Percentiles rank a stretch among this genome's conserved stretches.
Conservation (phyloP, 2,329 filamentous ascomycete species). For the Lecanosticta acicola region DNA sequence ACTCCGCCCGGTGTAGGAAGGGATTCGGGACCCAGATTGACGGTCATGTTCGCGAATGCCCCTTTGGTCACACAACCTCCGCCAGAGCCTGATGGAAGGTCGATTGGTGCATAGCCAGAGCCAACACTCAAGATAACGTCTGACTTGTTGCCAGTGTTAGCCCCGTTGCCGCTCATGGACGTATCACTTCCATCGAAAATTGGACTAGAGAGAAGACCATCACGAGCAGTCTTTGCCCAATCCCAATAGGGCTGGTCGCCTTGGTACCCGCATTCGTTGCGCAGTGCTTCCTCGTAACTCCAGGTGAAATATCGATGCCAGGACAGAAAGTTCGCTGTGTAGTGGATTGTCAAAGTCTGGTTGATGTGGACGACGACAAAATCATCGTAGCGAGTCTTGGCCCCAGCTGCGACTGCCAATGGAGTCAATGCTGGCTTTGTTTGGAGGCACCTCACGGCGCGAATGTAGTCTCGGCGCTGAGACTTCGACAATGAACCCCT, state of each 20-base stretch:
- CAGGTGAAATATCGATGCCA: conserved; percentile 43
- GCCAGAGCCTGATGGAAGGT: conserved; percentile 30
- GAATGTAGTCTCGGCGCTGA: conserved; percentile 26
- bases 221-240: conserved; percentile 1
- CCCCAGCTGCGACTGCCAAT: conserved; percentile 24
- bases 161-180: conserved; percentile 42
- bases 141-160: not conserved
- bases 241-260: conserved; percentile 34
- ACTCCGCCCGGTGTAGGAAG: not conserved
- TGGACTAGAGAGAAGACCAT: conserved; percentile 25
- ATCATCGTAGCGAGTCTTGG: conserved; percentile 22
- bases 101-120: conserved; percentile 4
- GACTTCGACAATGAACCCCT: too few species aligned
- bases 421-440: conserved; percentile 22
- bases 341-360: conserved; percentile 20
- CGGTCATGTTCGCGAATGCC: conserved; percentile 43
- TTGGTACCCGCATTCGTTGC: conserved; percentile 39
- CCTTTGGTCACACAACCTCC: conserved; percentile 52
- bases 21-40: conserved; percentile 25
- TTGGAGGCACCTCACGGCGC: conserved; percentile 30
- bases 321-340: conserved; percentile 30
- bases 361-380: conserved; percentile 28
- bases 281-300: conserved; percentile 39
- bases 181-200: conserved; percentile 32
- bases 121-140: too few species aligned